Evolutionary conservation across 2,329 filamentous ascomycete genomes (phyloP), one percentile per base, ranked within the genome.

Genomic region (Alternaria sp.): DNA sequence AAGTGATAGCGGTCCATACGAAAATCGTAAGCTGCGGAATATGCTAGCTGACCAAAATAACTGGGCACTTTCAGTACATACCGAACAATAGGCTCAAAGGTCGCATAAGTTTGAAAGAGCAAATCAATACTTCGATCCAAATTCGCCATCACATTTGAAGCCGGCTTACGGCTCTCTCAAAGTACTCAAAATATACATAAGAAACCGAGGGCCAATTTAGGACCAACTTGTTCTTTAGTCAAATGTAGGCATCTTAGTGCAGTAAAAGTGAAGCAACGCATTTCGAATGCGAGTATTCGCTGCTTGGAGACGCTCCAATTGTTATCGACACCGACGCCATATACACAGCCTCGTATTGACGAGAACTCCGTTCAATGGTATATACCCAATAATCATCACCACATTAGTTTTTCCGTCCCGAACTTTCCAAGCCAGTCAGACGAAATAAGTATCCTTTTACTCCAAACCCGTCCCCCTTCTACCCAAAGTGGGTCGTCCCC

Each of bases 401-500:
- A 10, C 46, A 27, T 50, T 50, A 50, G 1, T 25, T 9, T 34
- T 49, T 16, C 18, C 32, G 3, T 50, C 5, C 12, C 7, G 10
- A 8, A 16, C 34, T 4, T 38, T 18, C 14, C 8, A 9, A 22
- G 3, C 30, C 12, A 18, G 3, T 25, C 25, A 28, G 14, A 16
- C 25, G 16, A 16, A 14, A 14, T 8, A 12, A 3, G 7, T 12
- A 7, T 3, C 14, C 2, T 18, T 28, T 50, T 38, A 62, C 22
- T 59, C 62, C 43, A 62, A 34, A 1, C 55, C 59, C 10, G 62
- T 64, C 0, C 62, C 59, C 10, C 62, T 40, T 28, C 59, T 51
- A 11, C 52, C 43, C 41, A 51, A 14, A n/a, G 34, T 18, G 2
- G 55, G 27, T 28, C 55, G 46, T 11, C 32, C 49, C 11, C 62